Evolutionary conservation across 306 rosid genomes (phyloP), one percentile per base, ranked within the genome.

Genomic region (Pachyrhizus erosus): DNA sequence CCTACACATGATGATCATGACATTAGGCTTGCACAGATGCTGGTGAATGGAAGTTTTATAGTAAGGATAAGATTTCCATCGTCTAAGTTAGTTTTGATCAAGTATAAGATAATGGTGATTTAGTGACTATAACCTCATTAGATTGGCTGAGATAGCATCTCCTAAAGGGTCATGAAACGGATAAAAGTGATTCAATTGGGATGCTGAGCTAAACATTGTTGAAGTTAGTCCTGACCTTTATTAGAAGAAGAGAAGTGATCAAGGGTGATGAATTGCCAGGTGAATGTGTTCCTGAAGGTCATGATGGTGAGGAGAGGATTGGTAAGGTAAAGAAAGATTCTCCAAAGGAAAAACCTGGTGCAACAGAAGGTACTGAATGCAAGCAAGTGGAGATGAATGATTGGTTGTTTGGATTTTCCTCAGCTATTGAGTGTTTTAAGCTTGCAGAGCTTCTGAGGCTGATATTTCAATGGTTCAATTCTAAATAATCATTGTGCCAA

Each of bases 11-110:
- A 83, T 71, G 89, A 90, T 87, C 96, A 96, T 82, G 99, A 96
- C 88, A 93, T 96, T 54, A 93, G 98, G 90, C 96, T 90, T 62
- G 86, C 93, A 11, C 92, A 88, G 87, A 93, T 96, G 93, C 94
- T 94, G 0, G 83, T 76, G 23, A 87, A 87, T 61, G 80, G 87
- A 70, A 46, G 73, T 87, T 83, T 87, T 64, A 83, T 81, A 77
- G 67, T 84, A 1, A 86, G 23, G 7, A 86, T 91, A 70, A 82
- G 94, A 29, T 91, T 90, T 82, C 90, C 92, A 4, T 88, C 90
- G 2, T 87, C 94, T 31, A 88, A 93, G 88, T 91, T 91, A 13
- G 91, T 93, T 73, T 76, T 93, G 89, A 83, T 93, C 79, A 88
- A 91, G 45, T 93, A 91, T 81, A 92, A 86, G 86, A 92, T 83